Evolutionary conservation across 495 filamentous ascomycete genomes (phyloP).

Genomic region (Neurospora sublineolata): DNA sequence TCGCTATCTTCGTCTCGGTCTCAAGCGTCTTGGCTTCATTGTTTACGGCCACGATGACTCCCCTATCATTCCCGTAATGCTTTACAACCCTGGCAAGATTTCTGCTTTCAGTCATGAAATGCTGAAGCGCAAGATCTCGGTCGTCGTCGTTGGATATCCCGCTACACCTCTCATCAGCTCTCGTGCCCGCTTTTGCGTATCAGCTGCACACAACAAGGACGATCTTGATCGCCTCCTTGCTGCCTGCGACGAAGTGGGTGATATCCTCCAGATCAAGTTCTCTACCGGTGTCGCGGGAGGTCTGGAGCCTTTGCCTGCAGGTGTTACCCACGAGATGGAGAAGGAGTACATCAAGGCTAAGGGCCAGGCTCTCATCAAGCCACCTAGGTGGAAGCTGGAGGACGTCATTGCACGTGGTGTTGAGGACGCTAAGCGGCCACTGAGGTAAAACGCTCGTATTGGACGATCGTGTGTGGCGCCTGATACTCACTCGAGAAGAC

Average conservation of each 20-base stretch:
- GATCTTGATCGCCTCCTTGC: constrained; percentile 83
- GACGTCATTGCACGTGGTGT: constrained; percentile 72
- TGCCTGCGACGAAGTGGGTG: constrained; percentile 87
- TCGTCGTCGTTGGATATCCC: constrained; percentile 94
- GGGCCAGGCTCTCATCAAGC: constrained; percentile 39
- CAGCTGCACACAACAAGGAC: constrained; percentile 93
- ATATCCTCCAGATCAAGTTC: constrained; percentile 89
- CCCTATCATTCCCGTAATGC: constrained; percentile 84
- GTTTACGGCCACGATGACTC: constrained; percentile 95
- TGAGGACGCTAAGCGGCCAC: constrained; percentile 60
- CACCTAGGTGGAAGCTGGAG: constrained; percentile 71
- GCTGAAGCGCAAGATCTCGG: constrained; percentile 94
- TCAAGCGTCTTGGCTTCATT: constrained; percentile 95
- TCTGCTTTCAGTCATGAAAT: constrained; percentile 97
- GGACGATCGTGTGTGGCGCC: neutral
- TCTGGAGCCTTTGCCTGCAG: constrained; percentile 58
- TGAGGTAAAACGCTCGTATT: constrained; percentile 38
- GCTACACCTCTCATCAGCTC: constrained; percentile 95
- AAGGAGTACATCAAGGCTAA: constrained; percentile 54
- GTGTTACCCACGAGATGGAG: constrained; percentile 57
- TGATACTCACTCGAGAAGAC: neutral
- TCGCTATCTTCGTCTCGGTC: constrained; percentile 86
- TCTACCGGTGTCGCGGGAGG: constrained; percentile 89
- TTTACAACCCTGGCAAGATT: constrained; percentile 97
- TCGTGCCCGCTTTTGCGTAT: constrained; percentile 89